phyloP scores from a whole-genome alignment of 1,139 yeast species.

The Entelexis paramagnoliae region DNA sequence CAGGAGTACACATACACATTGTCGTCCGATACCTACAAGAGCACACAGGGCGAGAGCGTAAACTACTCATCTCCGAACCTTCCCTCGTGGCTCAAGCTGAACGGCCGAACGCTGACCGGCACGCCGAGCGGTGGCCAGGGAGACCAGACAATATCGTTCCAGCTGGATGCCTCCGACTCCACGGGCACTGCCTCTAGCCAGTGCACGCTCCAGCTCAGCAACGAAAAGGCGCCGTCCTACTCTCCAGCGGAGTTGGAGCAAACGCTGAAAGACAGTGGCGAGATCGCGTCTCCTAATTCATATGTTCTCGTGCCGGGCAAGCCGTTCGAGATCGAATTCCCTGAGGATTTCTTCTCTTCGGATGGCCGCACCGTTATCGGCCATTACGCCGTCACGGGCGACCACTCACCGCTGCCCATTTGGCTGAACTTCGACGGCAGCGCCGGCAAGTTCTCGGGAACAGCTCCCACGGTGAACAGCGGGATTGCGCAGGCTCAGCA shows the following conservation, averaged over 20 bases:
- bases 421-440: constrained; percentile 68
- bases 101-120: constrained; percentile 60
- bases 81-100: constrained; percentile 75
- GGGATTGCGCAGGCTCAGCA: constrained; percentile 74
- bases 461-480: constrained; percentile 78
- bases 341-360: constrained; percentile 45
- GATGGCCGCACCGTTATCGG: constrained; percentile 44
- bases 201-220: constrained; percentile 53
- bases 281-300: constrained; percentile 53
- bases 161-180: constrained; percentile 56
- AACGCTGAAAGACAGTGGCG: constrained; percentile 27
- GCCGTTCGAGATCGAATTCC: constrained; percentile 52
- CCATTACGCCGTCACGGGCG: constrained; percentile 75
- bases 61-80: constrained; percentile 47
- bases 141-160: constrained; percentile 35
- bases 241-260: constrained; percentile 19
- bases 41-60: constrained; percentile 29
- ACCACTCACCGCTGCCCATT: constrained; percentile 79
- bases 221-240: constrained; percentile 26
- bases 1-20: constrained; percentile 56
- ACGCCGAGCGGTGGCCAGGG: constrained; percentile 48
- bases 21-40: constrained; percentile 59
- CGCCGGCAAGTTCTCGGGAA: constrained; percentile 63
- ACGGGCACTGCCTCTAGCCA: constrained; percentile 36
- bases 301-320: constrained; percentile 64